phyloP scores from a whole-genome alignment of 177 flowering plant species.

The Telopea speciosissima region DNA sequence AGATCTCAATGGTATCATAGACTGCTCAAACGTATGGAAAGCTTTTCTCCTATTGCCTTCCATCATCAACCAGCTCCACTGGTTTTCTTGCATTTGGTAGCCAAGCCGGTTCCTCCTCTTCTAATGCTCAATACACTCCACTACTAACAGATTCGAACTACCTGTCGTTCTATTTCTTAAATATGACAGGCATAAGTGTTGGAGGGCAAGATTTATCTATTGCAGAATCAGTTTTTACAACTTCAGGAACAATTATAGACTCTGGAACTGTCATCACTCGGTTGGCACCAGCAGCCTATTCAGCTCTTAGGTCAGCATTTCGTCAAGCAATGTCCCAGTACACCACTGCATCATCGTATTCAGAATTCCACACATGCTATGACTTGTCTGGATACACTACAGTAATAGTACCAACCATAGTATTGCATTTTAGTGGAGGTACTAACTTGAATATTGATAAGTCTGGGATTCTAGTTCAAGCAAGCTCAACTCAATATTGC shows the following conservation, averaged over 20 bases:
- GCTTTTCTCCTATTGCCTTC: not conserved
- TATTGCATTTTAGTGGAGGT: constrained; percentile 26
- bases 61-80: not conserved
- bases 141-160: not conserved
- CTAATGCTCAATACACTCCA: not conserved
- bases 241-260: not conserved
- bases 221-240: not conserved
- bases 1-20: not conserved
- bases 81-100: not conserved
- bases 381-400: constrained; percentile 25
- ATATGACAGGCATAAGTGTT: not conserved
- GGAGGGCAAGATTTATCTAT: not conserved
- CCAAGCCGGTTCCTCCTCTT: not conserved
- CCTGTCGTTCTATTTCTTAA: not conserved
- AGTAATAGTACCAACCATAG: constrained; percentile 27
- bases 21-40: not conserved
- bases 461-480: not conserved
- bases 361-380: constrained; percentile 47
- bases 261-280: not conserved
- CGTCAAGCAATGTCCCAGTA: not conserved
- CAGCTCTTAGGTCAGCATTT: not conserved
- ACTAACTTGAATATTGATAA: not conserved
- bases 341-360: not conserved
- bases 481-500: not conserved
- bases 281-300: not conserved